These are phyloP conservation scores for Albifimbria verrucaria DNA, from an alignment of 2,329 filamentous ascomycete genomes.

Conservation along the genomic window DNA sequence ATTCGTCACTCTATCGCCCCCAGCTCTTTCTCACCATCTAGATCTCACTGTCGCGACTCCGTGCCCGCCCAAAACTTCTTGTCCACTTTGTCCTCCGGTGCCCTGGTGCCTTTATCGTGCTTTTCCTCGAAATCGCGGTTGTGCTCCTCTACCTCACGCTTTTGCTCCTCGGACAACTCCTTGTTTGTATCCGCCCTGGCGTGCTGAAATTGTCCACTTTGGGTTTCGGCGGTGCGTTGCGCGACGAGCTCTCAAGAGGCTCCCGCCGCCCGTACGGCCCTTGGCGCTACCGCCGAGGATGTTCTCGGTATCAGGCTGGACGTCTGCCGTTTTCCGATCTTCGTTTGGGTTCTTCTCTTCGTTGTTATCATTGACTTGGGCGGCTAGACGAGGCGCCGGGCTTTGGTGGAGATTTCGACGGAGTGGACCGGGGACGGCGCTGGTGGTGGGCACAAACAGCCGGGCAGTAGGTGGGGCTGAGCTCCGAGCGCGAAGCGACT, in stretches of 20 bases:
- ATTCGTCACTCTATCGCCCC: not conserved
- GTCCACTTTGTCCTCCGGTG: conserved; percentile 48
- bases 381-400: not conserved
- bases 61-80: conserved; percentile 47
- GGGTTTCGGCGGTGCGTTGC: conserved; percentile 39
- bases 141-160: conserved; percentile 55
- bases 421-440: not conserved
- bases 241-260: conserved; percentile 27
- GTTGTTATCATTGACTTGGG: not conserved
- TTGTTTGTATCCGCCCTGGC: conserved; percentile 25
- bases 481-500: not conserved
- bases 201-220: conserved; percentile 50
- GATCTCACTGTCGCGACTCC: not conserved
- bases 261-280: conserved; percentile 38
- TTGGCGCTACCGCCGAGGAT: conserved; percentile 21
- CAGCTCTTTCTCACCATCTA: not conserved
- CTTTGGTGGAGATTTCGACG: not conserved
- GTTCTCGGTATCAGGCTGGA: conserved; percentile 18
- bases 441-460: not conserved
- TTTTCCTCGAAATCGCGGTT: conserved; percentile 55
- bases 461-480: not conserved
- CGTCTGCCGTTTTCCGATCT: not conserved
- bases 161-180: conserved; percentile 46
- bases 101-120: conserved; percentile 42
- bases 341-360: not conserved